A percentile compares a stretch with the other conserved stretches of the same genome.
Conservation (phyloP, 345 rosid genomes). For the Hypericum androsaemum region DNA sequence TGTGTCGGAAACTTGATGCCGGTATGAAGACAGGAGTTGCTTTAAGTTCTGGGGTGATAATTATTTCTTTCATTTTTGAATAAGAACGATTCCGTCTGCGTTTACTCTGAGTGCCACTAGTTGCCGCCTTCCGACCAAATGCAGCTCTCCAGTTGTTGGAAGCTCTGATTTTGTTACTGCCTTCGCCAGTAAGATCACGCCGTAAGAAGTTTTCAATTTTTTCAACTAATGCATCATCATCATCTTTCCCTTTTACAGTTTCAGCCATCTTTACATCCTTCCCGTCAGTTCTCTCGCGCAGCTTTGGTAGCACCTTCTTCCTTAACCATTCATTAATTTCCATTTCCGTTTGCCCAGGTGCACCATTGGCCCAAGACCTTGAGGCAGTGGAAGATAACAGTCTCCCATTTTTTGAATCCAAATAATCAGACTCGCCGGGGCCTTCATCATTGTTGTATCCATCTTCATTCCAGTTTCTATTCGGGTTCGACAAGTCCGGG, state of each 20-base stretch:
- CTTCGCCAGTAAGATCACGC: slow-evolving; percentile 49
- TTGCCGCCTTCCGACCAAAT: slow-evolving; percentile 25
- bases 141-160: slow-evolving; percentile 20
- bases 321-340: slow-evolving; percentile 81
- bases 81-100: slow-evolving; percentile 25
- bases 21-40: slow-evolving; percentile 48
- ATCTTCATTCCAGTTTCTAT: slow-evolving; percentile 55
- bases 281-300: slow-evolving; percentile 75
- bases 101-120: slow-evolving; percentile 21
- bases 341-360: slow-evolving; percentile 73
- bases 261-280: slow-evolving; percentile 35
- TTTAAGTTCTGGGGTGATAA: slow-evolving; percentile 21
- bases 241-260: slow-evolving; percentile 45
- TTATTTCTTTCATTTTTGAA: slow-evolving; percentile 15
- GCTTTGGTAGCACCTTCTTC: slow-evolving; percentile 69
- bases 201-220: slow-evolving; percentile 73
- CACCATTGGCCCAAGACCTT: slow-evolving; percentile 63
- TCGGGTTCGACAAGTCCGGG: slow-evolving; percentile 58
- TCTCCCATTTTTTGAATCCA: slow-evolving; percentile 57
- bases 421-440: slow-evolving; percentile 43
- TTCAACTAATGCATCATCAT: slow-evolving; percentile 48
- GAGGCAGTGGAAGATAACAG: slow-evolving; percentile 47
- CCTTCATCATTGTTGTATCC: slow-evolving; percentile 36
- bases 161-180: slow-evolving; percentile 33
- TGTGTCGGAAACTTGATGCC: slow-evolving; percentile 62